A percentile compares a stretch with the other conserved stretches of the same genome.
Evolutionary conservation across 2,329 filamentous ascomycete species (phyloP).

Genomic region (Colletotrichum sidae): DNA sequence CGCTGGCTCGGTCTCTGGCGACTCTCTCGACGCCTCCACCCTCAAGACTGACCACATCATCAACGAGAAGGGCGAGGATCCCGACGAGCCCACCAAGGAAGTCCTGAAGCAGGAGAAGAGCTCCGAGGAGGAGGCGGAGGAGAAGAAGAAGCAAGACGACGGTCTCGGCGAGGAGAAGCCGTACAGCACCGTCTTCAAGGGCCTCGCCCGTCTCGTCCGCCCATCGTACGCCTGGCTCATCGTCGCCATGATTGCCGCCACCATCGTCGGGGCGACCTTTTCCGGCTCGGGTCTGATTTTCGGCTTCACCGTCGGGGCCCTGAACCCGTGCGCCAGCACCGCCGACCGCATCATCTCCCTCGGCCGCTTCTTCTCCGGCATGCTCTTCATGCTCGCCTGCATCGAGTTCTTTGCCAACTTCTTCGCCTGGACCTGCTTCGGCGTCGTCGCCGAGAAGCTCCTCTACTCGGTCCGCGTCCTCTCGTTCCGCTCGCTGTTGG

Average conservation of each 20-base stretch:
- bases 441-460: constrained; percentile 66
- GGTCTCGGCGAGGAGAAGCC: constrained; percentile 37
- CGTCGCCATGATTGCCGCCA: constrained; percentile 61
- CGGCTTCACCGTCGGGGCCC: constrained; percentile 67
- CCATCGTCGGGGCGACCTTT: constrained; percentile 68
- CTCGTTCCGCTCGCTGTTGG: constrained; percentile 66
- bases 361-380: constrained; percentile 65
- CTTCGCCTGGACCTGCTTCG: constrained; percentile 67
- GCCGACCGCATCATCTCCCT: constrained; percentile 58
- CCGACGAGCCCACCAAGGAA: constrained; percentile 15
- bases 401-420: constrained; percentile 71
- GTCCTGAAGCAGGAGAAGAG: constrained; percentile 19
- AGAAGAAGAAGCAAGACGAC: constrained; percentile 18
- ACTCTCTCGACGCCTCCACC: constrained; percentile 36
- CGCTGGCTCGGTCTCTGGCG: constrained; percentile 35
- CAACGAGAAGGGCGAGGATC: constrained; percentile 22
- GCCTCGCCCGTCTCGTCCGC: constrained; percentile 39
- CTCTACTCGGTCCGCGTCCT: constrained; percentile 66
- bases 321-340: constrained; percentile 64
- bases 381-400: constrained; percentile 71
- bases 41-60: constrained; percentile 29
- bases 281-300: constrained; percentile 69
- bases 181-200: constrained; percentile 38
- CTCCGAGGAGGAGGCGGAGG: constrained; percentile 1
- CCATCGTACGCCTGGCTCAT: constrained; percentile 54